Evolutionary conservation across 305 asterid genomes (phyloP), one percentile per base, ranked within the genome.

Genomic region (Fraxinus ornus): DNA sequence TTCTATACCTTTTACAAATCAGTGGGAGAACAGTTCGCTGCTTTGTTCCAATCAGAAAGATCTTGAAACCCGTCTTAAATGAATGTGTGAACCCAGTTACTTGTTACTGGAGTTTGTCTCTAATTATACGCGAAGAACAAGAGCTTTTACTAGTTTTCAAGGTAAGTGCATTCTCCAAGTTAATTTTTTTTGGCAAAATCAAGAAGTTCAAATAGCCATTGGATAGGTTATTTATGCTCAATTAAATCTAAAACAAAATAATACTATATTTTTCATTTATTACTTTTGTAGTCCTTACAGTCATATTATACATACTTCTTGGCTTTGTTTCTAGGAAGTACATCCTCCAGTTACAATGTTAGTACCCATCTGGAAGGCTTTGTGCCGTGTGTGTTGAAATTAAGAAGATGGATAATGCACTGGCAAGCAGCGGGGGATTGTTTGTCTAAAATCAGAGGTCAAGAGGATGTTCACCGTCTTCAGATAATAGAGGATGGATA

Each of bases 1-100:
- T 76, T 66, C 39, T 21, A 47, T 62, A 21, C 60, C 33, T 86
- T 81, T 80, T 85, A 80, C 79, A 26, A 84, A 83, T 79, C 88
- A 93, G 98, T 84, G 98, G 99, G 86, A 89, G 89, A 87, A 89
- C 87, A 7, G 83, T 85, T 82, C 89, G 89, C 57, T 87, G 64
- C 35, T 94, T 93, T 89, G 90, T 95, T 37, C 97, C 95, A 4
- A 84, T 88, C 77, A 89, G 90, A 88, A 91, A 92, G 91, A 89
- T 95, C 77, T 84, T 93, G 89, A 91, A 92, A 85, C 94, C 99
- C 10, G 95, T 95, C 77, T 79, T 94, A 88, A 91, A 86, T 85
- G 99, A 94, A 92, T 94, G 98, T 80, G 93, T 94, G 88, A 95
- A 97, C 41, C 98, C 98, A 19, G 94, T 94, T 76, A 92, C 99